phyloP scores from a whole-genome alignment of 257 asterid genomes.

The Ocimum tenuiflorum region DNA sequence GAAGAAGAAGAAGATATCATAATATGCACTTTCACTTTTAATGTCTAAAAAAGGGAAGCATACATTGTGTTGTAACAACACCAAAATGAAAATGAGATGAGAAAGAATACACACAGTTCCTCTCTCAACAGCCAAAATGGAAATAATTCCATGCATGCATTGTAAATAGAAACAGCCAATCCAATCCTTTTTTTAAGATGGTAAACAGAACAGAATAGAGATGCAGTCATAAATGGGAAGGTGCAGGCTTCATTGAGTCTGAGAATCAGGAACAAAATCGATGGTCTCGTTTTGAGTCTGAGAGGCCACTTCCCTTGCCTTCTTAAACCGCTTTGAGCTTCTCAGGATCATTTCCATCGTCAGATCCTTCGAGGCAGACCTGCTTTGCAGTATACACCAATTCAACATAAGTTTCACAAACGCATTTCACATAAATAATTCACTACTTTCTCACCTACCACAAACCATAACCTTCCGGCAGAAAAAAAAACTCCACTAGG shows the following conservation, averaged over 20 bases:
- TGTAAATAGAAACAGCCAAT: no score
- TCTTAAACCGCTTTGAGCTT: constrained; percentile 69
- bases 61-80: not conserved
- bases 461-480: not conserved
- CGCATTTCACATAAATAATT: not conserved
- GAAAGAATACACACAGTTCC: no score
- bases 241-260: not conserved
- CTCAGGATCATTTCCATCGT: constrained; percentile 46
- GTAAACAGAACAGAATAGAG: no score
- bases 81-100: no score
- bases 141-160: no score
- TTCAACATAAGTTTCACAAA: not conserved
- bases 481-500: no score
- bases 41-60: not conserved
- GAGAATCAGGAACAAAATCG: constrained; percentile 50
- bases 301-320: constrained; percentile 50
- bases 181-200: no score
- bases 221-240: not conserved
- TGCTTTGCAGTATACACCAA: constrained; percentile 25
- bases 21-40: not conserved
- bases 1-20: no score
- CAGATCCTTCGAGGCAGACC: constrained; percentile 22
- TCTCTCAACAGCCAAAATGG: no score
- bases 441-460: not conserved
- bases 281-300: constrained; percentile 34